Evolutionary conservation across 2,329 filamentous ascomycete genomes (phyloP), one percentile per base, ranked within the genome.

Genomic region (Plectosphaerella cucumerina): DNA sequence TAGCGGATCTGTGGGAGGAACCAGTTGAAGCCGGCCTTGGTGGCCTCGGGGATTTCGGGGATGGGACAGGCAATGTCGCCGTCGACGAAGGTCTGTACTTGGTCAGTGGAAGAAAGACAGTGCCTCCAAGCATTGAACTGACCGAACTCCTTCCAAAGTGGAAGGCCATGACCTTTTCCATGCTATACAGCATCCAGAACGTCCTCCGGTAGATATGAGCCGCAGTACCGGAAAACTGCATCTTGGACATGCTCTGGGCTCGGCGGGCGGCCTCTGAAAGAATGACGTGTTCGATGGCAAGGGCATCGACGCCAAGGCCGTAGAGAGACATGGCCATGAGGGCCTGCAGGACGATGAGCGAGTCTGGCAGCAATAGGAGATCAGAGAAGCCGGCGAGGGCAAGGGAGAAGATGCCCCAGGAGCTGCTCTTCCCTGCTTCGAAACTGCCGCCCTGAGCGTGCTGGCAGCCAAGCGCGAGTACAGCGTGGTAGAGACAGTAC

Each of bases 341-440:
- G 0, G 65, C 65, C 39, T 67, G 63, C 8, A 67, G 58, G 5
- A 59, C 54, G 8, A 57, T 52, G 6, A 67, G 51, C 5, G 65
- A 67, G 46, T 67, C 62, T 1, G 64, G 62, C 1, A 66, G 50
- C 9, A 55, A 57, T 15, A 66, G 49, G 1, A 67, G 56, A 5
- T 72, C 70, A 1, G 68, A 59, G 14, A 72, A 64, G 6, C 66
- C 44, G 5, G 62, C 60, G 5, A 74, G 60, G 4, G 70, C 62
- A 2, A 65, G 59, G 18, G 68, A 62, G 44, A 72, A 73, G 4
- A 72, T 58, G 9, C 62, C 63, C 72, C 72, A 74, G 0, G 68
- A 60, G 34, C 60, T 62, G 5, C 70, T 69, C 21, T 63, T 66
- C 3, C 67, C 67, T 0, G 69, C 67, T 47, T 71, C 65, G 44